A percentile compares a stretch with the other conserved stretches of the same genome.
Conservation (phyloP, 306 rosid species). For the Luffa aegyptiaca region DNA sequence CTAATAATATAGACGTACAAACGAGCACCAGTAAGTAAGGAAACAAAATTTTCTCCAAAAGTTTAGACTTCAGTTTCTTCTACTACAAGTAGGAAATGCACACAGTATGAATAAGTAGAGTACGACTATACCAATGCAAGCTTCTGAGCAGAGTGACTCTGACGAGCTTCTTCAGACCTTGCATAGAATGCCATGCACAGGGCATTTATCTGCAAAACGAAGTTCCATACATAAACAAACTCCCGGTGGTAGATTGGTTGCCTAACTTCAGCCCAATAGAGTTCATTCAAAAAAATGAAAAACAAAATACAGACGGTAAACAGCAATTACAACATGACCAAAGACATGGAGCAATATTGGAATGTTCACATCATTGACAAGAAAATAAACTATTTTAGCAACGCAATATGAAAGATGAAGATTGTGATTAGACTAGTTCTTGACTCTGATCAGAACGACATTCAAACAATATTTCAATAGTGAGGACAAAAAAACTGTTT, state of each 20-base stretch:
- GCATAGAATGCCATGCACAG: conserved; percentile 94
- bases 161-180: conserved; percentile 89
- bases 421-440: background rate
- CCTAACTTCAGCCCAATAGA: background rate
- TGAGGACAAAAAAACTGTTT: background rate
- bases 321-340: background rate
- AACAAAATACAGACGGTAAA: background rate
- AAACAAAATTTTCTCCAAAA: background rate
- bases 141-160: conserved; percentile 72
- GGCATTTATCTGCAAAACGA: conserved; percentile 70
- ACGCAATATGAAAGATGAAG: background rate
- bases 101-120: background rate
- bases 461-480: background rate
- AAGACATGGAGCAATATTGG: background rate
- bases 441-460: background rate
- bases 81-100: background rate
- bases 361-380: background rate
- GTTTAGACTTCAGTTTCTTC: background rate
- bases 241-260: background rate
- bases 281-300: background rate
- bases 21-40: background rate
- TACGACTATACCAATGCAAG: conserved; percentile 63
- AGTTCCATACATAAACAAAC: background rate
- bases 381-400: background rate
- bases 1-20: background rate